Conservation (phyloP, 2,329 filamentous ascomycete species). For the Amesomyces nigricolor region DNA sequence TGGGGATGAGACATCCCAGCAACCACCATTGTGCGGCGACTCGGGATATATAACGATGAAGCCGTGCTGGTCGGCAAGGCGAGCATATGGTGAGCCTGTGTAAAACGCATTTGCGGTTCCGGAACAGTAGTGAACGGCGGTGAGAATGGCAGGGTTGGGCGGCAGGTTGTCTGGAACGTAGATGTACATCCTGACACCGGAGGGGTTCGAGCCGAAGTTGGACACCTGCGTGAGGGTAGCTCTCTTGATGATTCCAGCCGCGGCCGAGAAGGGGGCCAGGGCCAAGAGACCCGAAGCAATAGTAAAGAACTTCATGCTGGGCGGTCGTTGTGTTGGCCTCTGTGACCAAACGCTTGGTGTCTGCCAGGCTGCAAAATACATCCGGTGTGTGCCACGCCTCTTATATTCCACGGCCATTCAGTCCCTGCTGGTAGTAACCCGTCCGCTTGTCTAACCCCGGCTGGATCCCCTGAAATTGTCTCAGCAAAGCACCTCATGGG, state of each 20-base stretch:
- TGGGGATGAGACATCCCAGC: constrained; percentile 55
- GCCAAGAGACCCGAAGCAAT: constrained; percentile 20
- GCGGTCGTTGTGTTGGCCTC: background rate
- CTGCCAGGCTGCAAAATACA: background rate
- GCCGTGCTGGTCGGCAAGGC: constrained; percentile 47
- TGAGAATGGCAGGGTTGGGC: constrained; percentile 44
- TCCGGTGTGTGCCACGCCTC: background rate
- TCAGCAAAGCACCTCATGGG: background rate
- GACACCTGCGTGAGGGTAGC: constrained; percentile 28
- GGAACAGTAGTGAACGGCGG: constrained; percentile 53
- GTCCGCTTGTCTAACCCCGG: background rate
- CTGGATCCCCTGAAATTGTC: background rate
- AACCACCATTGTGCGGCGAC: constrained; percentile 39
- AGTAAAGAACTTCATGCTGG: constrained; percentile 21
- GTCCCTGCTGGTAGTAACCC: background rate
- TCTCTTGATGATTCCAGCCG: constrained; percentile 22
- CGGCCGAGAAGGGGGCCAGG: constrained; percentile 21
- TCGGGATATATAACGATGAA: constrained; percentile 50
- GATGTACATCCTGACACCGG: constrained; percentile 30
- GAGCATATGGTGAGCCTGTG: constrained; percentile 45
- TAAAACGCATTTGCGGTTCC: constrained; percentile 50
- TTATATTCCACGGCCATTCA: background rate
- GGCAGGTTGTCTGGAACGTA: constrained; percentile 34
- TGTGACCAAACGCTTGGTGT: background rate
- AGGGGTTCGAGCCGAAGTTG: constrained; percentile 29